These are phyloP conservation scores for Phaffia rhodozyma DNA, from an alignment of 1,284 basidiomycete genomes.

Conservation along the genomic window DNA sequence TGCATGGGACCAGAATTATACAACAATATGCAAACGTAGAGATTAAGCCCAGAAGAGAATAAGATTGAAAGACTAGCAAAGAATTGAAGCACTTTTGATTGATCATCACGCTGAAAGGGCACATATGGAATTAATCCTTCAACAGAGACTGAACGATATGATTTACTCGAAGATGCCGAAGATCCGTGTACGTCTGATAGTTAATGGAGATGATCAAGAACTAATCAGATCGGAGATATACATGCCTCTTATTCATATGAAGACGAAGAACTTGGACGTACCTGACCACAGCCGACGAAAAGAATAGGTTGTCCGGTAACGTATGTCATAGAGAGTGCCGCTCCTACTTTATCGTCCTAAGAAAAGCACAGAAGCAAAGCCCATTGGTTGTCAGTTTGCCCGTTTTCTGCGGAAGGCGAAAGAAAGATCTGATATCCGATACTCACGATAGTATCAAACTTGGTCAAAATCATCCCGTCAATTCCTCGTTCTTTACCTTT, in stretches of 20 bases:
- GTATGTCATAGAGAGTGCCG: slow-evolving; percentile 92
- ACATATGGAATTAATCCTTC: slow-evolving; percentile 24
- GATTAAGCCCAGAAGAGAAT: no score
- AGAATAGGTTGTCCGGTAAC: slow-evolving; percentile 92
- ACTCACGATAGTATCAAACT: slow-evolving; percentile 79
- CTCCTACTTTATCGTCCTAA: slow-evolving; percentile 60
- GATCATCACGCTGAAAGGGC: no score
- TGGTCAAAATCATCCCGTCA: slow-evolving; percentile 91
- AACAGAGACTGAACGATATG: slow-evolving; percentile 87
- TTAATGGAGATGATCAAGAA: background rate
- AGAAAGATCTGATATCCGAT: background rate
- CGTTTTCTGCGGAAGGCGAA: background rate
- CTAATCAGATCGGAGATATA: background rate
- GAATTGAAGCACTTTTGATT: no score
- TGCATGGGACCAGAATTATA: no score
- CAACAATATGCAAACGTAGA: no score
- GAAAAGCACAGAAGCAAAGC: slow-evolving; percentile 1
- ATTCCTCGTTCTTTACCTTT: slow-evolving; percentile 49
- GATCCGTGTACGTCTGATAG: slow-evolving; percentile 77
- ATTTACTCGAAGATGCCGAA: slow-evolving; percentile 73
- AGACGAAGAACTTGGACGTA: slow-evolving; percentile 33
- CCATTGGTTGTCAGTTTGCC: slow-evolving; percentile 16
- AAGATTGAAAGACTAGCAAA: no score
- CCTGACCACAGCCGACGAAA: slow-evolving; percentile 92
- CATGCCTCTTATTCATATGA: background rate